These are phyloP conservation scores for Cercospora janseana DNA, from an alignment of 2,329 filamentous ascomycete genomes.

Conservation along the genomic window DNA sequence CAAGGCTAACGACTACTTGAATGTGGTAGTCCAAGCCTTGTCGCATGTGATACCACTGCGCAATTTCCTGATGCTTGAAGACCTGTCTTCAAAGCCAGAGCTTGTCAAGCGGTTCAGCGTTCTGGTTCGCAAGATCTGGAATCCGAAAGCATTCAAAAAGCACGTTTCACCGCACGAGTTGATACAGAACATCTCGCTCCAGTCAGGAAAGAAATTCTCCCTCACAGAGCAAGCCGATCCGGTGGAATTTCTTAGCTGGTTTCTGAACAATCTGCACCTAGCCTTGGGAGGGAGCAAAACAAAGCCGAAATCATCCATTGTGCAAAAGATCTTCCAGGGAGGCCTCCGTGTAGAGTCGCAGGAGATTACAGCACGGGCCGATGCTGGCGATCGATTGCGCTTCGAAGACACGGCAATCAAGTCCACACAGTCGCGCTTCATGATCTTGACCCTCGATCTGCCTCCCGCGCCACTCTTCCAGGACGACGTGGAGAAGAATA, in stretches of 20 bases:
- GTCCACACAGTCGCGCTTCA: conserved; percentile 73
- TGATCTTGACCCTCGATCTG: conserved; percentile 89
- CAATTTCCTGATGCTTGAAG: conserved; percentile 87
- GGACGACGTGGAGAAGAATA: conserved; percentile 89
- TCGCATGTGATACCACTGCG: conserved; percentile 85
- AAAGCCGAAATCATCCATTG: conserved; percentile 77
- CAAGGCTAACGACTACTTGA: conserved; percentile 98
- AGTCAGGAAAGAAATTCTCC: conserved; percentile 88
- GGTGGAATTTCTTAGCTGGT: conserved; percentile 95
- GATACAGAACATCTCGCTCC: conserved; percentile 87
- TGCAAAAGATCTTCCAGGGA: conserved; percentile 93
- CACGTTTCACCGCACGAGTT: conserved; percentile 97
- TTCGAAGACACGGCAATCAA: conserved; percentile 91
- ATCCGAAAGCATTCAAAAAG: conserved; percentile 89
- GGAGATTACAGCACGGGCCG: conserved; percentile 85
- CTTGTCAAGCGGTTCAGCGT: conserved; percentile 85
- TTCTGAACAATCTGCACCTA: conserved; percentile 91
- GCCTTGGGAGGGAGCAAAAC: conserved; percentile 86
- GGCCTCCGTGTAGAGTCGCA: conserved; percentile 89
- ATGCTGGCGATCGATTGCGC: conserved; percentile 79
- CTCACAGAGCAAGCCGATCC: conserved; percentile 90
- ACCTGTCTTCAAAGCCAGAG: conserved; percentile 71
- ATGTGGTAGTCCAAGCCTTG: conserved; percentile 87
- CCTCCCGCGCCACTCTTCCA: conserved; percentile 92
- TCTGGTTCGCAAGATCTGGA: conserved; percentile 96